Conservation (phyloP, 306 rosid species). For the Rosa lucieae region DNA sequence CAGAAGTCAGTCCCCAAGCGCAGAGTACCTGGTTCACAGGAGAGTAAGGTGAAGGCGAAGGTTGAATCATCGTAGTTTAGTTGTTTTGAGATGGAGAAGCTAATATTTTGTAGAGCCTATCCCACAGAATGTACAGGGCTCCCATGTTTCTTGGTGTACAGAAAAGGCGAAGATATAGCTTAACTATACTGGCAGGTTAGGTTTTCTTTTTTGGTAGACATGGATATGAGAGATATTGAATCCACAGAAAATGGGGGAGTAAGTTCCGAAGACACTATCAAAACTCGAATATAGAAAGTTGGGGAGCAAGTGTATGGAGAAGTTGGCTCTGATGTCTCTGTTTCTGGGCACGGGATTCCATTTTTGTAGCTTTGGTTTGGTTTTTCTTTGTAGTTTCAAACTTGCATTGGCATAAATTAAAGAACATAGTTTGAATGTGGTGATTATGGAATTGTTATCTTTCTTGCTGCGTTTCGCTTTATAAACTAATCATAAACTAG, state of each 20-base stretch:
- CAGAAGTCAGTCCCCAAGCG: constrained; percentile 40
- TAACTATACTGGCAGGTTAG: constrained; percentile 28
- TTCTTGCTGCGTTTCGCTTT: not conserved
- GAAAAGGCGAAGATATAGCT: constrained; percentile 30
- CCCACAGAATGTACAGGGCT: constrained; percentile 46
- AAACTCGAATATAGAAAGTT: not conserved
- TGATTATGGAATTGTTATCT: not conserved
- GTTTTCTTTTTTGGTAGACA: constrained; percentile 24
- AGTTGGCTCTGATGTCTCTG: not conserved
- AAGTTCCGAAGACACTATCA: too few relatives aligned
- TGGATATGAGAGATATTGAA: constrained; percentile 26
- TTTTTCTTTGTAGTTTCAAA: not conserved
- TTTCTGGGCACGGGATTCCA: not conserved
- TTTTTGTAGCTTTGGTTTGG: not conserved
- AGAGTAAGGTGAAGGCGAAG: not conserved
- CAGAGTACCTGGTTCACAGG: constrained; percentile 26
- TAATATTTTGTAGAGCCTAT: constrained; percentile 24
- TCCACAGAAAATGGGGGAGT: constrained; percentile 24
- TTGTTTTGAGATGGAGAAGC: constrained; percentile 18
- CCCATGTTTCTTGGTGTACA: constrained; percentile 52
- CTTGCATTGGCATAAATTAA: not conserved
- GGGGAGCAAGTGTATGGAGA: not conserved
- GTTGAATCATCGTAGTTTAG: not conserved
- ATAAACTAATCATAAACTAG: too few relatives aligned
- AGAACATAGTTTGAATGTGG: not conserved